These are phyloP conservation scores for Fusarium pseudonygamai DNA, from an alignment of 2,329 filamentous ascomycete genomes.

Conservation along the genomic window DNA sequence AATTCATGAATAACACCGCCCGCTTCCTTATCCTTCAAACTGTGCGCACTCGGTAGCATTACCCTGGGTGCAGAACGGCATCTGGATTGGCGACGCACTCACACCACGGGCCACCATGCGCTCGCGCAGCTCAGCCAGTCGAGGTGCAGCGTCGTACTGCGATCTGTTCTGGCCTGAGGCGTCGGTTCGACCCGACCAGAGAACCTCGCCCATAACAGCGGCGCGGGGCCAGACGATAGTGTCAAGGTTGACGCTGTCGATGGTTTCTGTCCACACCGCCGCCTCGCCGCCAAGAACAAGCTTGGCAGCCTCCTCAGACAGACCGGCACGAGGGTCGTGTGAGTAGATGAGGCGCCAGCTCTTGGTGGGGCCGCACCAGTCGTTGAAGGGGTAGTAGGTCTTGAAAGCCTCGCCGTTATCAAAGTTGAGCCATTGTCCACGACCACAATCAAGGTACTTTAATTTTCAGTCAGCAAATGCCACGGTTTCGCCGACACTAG, in stretches of 20 bases:
- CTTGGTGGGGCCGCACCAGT: conserved; percentile 84
- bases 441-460: conserved; percentile 84
- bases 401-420: conserved; percentile 62
- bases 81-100: conserved; percentile 70
- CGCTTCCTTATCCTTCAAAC: conserved; percentile 7
- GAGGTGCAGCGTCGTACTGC: conserved; percentile 73
- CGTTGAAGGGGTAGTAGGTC: conserved; percentile 73
- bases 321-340: conserved; percentile 75
- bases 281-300: conserved; percentile 84
- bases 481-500: too few species aligned
- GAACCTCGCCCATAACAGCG: conserved; percentile 77
- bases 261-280: conserved; percentile 84
- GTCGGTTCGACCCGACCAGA: conserved; percentile 81
- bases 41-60: conserved; percentile 42
- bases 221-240: conserved; percentile 80
- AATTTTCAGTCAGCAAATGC: conserved; percentile 29
- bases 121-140: conserved; percentile 81
- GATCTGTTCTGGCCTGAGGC: conserved; percentile 73
- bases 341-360: conserved; percentile 85
- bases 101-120: conserved; percentile 76
- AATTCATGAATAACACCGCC: background rate
- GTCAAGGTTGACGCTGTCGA: conserved; percentile 79
- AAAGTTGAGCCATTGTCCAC: conserved; percentile 82
- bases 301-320: conserved; percentile 69
- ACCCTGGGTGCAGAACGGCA: conserved; percentile 59